Base-by-base conservation (phyloP, 1,284 basidiomycete species). In the Xerocomus minutiporus region DNA sequence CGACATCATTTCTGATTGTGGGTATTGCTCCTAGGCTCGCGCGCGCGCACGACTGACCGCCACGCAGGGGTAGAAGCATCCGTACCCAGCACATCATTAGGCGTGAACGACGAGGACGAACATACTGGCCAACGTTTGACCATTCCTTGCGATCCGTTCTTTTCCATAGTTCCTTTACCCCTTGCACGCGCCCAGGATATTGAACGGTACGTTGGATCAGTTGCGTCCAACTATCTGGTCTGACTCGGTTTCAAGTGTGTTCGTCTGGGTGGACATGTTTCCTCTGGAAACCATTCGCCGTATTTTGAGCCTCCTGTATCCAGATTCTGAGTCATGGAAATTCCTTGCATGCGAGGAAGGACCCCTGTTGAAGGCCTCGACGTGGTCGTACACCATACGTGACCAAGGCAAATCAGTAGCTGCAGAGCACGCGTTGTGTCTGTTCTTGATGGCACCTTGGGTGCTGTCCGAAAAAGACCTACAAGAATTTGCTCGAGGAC, bases 381-480 rank as follows among this genome's bases (percentile, higher is more conserved):
- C 73, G n/a, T 88, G 85, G 84, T 71, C 70, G 28, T 57, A 58
- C 26, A 11, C 48, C 39, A 52, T 42, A 39, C 20, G 40, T 28
- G 59, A 56, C 15, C 52, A 52, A 32, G 44, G 52, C 17, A 60
- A 54, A 56, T n/a, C 45, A 9, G 53, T 45, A 12, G 47, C 31
- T 44, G 51, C 54, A 15, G 56, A 57, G 20, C 65, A 74, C 26
- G 71, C 74, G 26, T 63, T 82, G 3, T 66, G 80, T 8, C 61
- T 87, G 39, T 79, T 82, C 42, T 73, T 83, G 47, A 81, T 86
- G 63, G 79, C 85, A 5, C 84, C 86, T 1, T 88, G 84, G 83
- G 71, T 81, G 36, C 67, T 86, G 34, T 77, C 82, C 4, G 59
- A 66, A 17, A 67, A 71, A 40, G 85, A 88, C 59, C 62, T 89